Evolutionary conservation across 768 basidiomycete genomes (phyloP).

Genomic region (Neoboletus subvelutipes): DNA sequence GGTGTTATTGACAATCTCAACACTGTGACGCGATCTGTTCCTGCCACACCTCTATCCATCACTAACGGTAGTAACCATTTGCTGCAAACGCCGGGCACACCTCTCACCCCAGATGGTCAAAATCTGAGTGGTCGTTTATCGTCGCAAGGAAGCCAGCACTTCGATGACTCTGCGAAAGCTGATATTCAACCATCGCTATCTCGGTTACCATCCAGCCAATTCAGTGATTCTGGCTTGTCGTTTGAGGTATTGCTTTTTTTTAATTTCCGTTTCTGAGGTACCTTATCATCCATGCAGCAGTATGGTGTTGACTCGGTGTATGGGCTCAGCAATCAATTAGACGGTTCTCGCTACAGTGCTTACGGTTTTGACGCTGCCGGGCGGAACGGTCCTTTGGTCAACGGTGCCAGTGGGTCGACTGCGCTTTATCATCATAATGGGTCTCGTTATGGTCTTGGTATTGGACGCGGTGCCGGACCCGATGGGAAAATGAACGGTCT

Average conservation of each 20-base stretch:
- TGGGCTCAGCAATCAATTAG: constrained; percentile 47
- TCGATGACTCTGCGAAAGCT: constrained; percentile 49
- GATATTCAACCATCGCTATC: constrained; percentile 77
- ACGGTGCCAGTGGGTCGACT: constrained; percentile 61
- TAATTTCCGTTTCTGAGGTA: constrained; percentile 3
- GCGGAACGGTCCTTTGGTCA: constrained; percentile 34
- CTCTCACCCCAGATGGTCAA: constrained; percentile 60
- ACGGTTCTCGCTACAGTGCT: constrained; percentile 51
- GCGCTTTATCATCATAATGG: constrained; percentile 77
- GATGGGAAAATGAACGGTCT: constrained; percentile 87
- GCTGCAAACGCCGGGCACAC: constrained; percentile 63
- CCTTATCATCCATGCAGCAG: constrained; percentile 35
- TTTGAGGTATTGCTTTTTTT: constrained; percentile 49
- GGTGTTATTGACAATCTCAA: constrained; percentile 60
- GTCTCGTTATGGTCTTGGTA: constrained; percentile 70
- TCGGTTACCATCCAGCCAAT: constrained; percentile 58
- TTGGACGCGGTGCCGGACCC: constrained; percentile 53
- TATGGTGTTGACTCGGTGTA: constrained; percentile 59
- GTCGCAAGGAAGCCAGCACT: constrained; percentile 41
- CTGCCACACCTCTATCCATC: constrained; percentile 72
- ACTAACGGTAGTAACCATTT: constrained; percentile 49
- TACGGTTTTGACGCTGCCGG: constrained; percentile 55
- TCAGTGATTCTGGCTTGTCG: constrained; percentile 51
- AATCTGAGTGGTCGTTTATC: constrained; percentile 63
- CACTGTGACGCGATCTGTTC: constrained; percentile 72